Base-by-base conservation (phyloP, 352 stramenopile genomes). In the Phytopythium oedochilum region DNA sequence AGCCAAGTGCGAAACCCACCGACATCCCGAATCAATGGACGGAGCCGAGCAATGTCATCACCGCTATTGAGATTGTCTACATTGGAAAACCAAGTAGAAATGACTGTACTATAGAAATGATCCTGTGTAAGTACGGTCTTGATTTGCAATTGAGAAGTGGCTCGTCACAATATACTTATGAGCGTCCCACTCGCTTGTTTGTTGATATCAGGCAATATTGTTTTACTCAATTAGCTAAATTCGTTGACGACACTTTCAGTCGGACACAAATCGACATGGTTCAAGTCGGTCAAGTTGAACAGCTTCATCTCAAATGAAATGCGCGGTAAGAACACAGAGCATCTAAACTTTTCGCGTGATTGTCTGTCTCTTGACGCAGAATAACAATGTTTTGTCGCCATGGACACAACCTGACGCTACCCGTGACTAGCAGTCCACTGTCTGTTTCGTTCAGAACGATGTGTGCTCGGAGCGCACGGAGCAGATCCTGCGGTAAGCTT, bases 81-180 rank as follows among this genome's bases (percentile, higher is more conserved):
- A 54, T 68, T 60, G 51, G 36, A 60, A 68, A 63, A 59, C 55
- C 54, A 66, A 62, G 49, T 66, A 61, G 55, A 62, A 62, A 57
- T 55, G 54, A 66, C 47, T 47, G 29, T 55, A 66, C 54, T 62
- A 62, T 66, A 62, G 60, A 66, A 66, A 62, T 62, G 54, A 66
- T 62, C 59, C 59, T 66, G 59, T 66, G 26, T 55, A 59, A 66
- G 59, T 66, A 66, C 59, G 59, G 59, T 66, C 60, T 68, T 63
- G 31, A 6, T 39, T n/a, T 55, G 18, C 1, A 26, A 22, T 26
- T 42, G 2, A 7, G 22, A 17, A 44, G 20, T 11, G 8, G n/a
- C 9, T 35, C 1, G 2, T 14, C 5, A 4, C 2, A 6, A 15
- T 53, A 31, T 42, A 53, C 1, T 39, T 8, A 11, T 2, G 5